Evolutionary conservation across 192 early-diverging fungal genomes (phyloP).

Genomic region (Backusella sp.): DNA sequence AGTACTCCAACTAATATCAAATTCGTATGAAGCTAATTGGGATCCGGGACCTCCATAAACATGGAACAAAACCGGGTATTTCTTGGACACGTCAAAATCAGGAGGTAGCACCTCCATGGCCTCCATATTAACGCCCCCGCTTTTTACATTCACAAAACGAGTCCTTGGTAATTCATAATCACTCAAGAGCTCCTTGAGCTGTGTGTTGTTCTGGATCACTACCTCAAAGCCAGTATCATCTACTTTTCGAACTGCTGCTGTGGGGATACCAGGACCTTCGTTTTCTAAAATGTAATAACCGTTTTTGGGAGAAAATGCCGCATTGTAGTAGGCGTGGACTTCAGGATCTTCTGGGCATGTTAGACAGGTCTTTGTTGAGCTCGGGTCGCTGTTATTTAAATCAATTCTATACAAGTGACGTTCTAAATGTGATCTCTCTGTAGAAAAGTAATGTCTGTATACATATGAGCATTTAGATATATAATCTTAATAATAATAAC

Average conservation of each 20-base stretch:
- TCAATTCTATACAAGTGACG: conserved; percentile 42
- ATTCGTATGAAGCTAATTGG: conserved; percentile 70
- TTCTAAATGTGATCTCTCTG: conserved; percentile 39
- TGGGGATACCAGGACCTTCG: conserved; percentile 82
- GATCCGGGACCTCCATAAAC: conserved; percentile 92
- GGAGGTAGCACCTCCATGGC: conserved; percentile 79
- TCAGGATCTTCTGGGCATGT: conserved; percentile 37
- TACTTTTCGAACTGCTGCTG: conserved; percentile 62
- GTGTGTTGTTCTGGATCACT: conserved; percentile 57
- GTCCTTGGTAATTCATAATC: conserved; percentile 60
- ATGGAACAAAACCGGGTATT: conserved; percentile 86
- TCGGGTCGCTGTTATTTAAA: background rate
- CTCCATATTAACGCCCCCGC: conserved; percentile 51
- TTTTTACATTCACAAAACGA: conserved; percentile 34
- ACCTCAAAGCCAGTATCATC: conserved; percentile 50
- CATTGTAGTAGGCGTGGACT: conserved; percentile 62
- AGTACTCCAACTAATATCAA: conserved; percentile 69
- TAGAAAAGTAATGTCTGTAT: conserved; percentile 28
- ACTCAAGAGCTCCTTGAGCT: conserved; percentile 43
- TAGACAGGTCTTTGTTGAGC: conserved; percentile 21
- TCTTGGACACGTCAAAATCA: conserved; percentile 66
- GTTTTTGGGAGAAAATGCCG: conserved; percentile 68
- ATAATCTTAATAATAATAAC: conserved; percentile 26
- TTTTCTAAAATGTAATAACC: conserved; percentile 79
- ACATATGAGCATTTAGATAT: background rate